Percentiles rank a stretch among this genome's conserved stretches.
Evolutionary conservation across 2,329 filamentous ascomycete species (phyloP).

Genomic region (Purpureocillium lavendulum): DNA sequence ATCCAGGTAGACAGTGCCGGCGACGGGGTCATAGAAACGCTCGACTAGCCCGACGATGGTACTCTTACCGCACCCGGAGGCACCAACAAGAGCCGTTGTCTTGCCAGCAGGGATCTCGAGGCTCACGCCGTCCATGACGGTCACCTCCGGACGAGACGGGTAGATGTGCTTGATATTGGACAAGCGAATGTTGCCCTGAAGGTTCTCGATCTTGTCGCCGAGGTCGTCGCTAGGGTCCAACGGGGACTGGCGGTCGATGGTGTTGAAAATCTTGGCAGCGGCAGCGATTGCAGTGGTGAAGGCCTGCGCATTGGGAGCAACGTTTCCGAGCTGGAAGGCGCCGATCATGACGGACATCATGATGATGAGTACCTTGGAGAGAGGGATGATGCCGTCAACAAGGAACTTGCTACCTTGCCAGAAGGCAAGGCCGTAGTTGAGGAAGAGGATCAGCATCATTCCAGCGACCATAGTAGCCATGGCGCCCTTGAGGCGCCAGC

Average conservation of each 20-base stretch:
- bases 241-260: constrained; percentile 81
- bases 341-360: constrained; percentile 89
- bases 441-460: constrained; percentile 77
- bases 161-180: constrained; percentile 87
- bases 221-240: constrained; percentile 64
- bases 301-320: constrained; percentile 77
- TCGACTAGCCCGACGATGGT: constrained; percentile 91
- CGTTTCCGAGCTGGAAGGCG: constrained; percentile 82
- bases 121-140: constrained; percentile 77
- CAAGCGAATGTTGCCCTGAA: constrained; percentile 74
- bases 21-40: constrained; percentile 86
- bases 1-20: constrained; percentile 71
- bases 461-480: constrained; percentile 72
- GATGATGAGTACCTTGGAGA: constrained; percentile 73
- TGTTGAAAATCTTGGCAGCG: constrained; percentile 85
- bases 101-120: constrained; percentile 80
- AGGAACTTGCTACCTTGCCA: constrained; percentile 79
- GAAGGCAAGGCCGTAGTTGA: constrained; percentile 82
- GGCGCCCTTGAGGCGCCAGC: constrained; percentile 64
- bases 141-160: constrained; percentile 82
- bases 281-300: constrained; percentile 79
- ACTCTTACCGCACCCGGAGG: constrained; percentile 89
- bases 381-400: constrained; percentile 52
- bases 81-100: constrained; percentile 86
- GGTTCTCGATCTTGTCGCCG: constrained; percentile 63